A percentile compares a stretch with the other conserved stretches of the same genome.
phyloP scores from a whole-genome alignment of 2,329 filamentous ascomycete species.

The Fusarium decemcellulare region DNA sequence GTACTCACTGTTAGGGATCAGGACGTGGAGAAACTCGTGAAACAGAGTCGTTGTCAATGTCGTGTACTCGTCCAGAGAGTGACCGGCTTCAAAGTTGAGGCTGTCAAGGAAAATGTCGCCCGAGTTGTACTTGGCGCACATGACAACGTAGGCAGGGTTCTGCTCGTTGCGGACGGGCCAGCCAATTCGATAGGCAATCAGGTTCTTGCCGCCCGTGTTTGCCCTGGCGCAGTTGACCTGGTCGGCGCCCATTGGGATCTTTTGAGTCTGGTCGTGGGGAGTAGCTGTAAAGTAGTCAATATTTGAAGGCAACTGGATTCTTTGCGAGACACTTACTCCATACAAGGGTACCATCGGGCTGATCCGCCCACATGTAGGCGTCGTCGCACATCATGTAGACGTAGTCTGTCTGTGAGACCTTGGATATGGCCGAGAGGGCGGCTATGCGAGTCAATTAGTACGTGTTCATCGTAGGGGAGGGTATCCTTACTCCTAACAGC shows the following conservation, averaged over 20 bases:
- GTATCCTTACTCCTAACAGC: neutral
- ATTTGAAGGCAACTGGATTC: neutral
- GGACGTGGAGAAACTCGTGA: constrained; percentile 11
- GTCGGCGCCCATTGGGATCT: neutral
- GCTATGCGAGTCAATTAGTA: neutral
- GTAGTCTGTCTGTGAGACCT: neutral
- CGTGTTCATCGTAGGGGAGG: too few relatives aligned
- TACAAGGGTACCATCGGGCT: neutral
- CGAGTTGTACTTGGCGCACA: constrained; percentile 6
- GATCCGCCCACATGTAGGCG: neutral
- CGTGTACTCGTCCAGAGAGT: neutral
- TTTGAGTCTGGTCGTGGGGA: constrained; percentile 7
- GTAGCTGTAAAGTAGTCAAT: neutral
- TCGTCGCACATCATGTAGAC: constrained; percentile 15
- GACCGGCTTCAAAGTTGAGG: neutral
- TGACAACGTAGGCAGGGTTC: constrained; percentile 5
- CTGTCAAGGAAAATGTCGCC: constrained; percentile 2
- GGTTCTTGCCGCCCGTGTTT: neutral
- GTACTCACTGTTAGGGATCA: neutral
- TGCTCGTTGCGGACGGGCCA: neutral
- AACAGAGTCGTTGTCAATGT: constrained; percentile 8
- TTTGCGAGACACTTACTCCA: constrained; percentile 5
- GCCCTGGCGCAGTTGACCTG: neutral
- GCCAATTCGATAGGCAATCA: constrained; percentile 1
- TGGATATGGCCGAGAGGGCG: neutral